Conservation (phyloP, 2,329 filamentous ascomycete species). For the Chaetomiaceae sp. region DNA sequence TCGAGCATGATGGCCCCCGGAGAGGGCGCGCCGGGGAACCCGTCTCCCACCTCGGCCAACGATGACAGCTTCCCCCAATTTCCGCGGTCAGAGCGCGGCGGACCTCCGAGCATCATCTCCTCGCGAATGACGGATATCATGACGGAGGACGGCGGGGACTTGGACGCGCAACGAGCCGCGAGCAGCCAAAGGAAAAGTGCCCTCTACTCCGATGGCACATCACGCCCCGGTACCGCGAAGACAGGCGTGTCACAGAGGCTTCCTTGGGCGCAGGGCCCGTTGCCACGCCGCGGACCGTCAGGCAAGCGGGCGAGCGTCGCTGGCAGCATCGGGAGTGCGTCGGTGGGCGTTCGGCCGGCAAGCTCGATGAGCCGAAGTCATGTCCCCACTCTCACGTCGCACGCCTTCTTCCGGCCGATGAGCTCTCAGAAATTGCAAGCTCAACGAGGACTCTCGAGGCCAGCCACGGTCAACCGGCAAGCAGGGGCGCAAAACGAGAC, state of each 20-base stretch:
- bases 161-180: conserved; percentile 30
- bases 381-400: conserved; percentile 79
- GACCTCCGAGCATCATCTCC: conserved; percentile 61
- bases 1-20: conserved; percentile 18
- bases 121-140: conserved; percentile 64
- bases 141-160: conserved; percentile 48
- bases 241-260: conserved; percentile 47
- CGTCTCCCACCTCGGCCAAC: conserved; percentile 30
- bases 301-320: conserved; percentile 37
- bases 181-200: conserved; percentile 34
- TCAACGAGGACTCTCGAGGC: conserved; percentile 60
- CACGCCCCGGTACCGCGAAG: conserved; percentile 49
- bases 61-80: conserved; percentile 39
- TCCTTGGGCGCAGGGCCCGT: conserved; percentile 49
- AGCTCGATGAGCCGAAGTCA: conserved; percentile 76
- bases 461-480: conserved; percentile 36
- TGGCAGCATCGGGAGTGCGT: conserved; percentile 37
- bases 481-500: conserved; percentile 24
- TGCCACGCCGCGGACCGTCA: conserved; percentile 47
- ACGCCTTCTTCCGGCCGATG: conserved; percentile 94
- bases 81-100: conserved; percentile 37
- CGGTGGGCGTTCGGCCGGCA: conserved; percentile 46
- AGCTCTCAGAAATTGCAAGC: conserved; percentile 92
- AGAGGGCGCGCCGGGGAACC: conserved; percentile 32
- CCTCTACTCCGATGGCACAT: conserved; percentile 38